Conservation (phyloP, 1,284 basidiomycete species). For the Rhodotorula sp. region DNA sequence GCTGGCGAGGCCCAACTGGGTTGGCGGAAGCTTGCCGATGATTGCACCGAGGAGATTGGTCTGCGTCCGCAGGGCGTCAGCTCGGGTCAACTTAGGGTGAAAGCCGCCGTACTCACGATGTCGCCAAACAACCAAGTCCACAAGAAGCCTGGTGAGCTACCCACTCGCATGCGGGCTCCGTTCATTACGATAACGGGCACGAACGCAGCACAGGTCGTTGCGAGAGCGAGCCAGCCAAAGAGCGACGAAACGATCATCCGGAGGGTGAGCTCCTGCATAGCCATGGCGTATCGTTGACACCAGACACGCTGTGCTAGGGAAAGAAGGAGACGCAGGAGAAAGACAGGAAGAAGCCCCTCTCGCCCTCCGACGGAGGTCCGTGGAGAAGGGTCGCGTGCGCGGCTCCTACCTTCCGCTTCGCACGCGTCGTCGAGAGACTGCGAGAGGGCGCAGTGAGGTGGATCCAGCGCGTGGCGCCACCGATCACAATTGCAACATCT, state of each 20-base stretch:
- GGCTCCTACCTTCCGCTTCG: too few species aligned
- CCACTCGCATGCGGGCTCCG: not conserved
- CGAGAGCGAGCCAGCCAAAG: slow-evolving; percentile 1
- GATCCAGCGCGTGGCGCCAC: too few species aligned
- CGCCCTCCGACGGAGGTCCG: too few species aligned
- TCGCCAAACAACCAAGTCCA: slow-evolving; percentile 2
- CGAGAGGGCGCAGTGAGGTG: too few species aligned
- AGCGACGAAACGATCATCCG: not conserved
- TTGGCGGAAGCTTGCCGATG: not conserved
- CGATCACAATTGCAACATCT: too few species aligned
- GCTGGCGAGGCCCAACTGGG: not conserved
- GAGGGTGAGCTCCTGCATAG: not conserved
- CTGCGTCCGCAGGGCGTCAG: not conserved
- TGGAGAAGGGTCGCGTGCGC: too few species aligned
- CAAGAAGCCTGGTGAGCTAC: slow-evolving; percentile 1
- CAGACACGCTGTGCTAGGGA: too few species aligned
- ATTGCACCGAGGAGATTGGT: slow-evolving; percentile 4
- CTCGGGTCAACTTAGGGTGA: not conserved
- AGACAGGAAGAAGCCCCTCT: not conserved
- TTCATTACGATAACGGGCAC: slow-evolving; percentile 5
- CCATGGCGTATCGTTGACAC: too few species aligned
- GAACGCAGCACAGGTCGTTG: slow-evolving; percentile 8
- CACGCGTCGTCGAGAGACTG: too few species aligned
- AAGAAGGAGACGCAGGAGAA: not conserved
- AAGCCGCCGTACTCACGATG: not conserved